A percentile compares a stretch with the other conserved stretches of the same genome.
Evolutionary conservation across 2,329 filamentous ascomycete species (phyloP).

Genomic region (Bipolaris oryzae): DNA sequence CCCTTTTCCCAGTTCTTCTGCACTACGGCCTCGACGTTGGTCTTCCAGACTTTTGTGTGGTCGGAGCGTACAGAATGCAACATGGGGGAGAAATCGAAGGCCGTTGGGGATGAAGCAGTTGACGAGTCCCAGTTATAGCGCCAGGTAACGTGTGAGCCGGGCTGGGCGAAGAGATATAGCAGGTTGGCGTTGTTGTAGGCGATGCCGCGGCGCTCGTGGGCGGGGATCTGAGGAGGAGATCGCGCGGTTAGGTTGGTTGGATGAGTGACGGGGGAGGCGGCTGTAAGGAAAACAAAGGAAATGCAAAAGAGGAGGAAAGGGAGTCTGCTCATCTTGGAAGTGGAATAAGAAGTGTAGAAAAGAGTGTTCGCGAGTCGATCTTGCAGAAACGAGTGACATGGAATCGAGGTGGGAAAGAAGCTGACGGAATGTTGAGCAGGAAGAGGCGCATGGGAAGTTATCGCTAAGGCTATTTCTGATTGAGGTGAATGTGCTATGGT

Average conservation of each 20-base stretch:
- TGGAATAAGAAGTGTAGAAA: too few species aligned
- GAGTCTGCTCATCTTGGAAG: neutral
- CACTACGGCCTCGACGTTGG: constrained; percentile 18
- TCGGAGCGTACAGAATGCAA: constrained; percentile 23
- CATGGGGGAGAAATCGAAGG: constrained; percentile 66
- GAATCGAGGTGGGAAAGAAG: neutral
- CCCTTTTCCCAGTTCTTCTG: neutral
- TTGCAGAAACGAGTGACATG: neutral
- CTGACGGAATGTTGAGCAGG: neutral
- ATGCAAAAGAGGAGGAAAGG: neutral
- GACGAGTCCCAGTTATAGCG: constrained; percentile 70
- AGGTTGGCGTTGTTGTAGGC: constrained; percentile 66
- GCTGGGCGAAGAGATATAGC: constrained; percentile 56
- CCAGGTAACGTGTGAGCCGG: constrained; percentile 59
- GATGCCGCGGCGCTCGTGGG: constrained; percentile 59
- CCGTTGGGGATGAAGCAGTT: constrained; percentile 40
- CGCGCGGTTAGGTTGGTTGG: neutral
- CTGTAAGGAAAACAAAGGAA: neutral
- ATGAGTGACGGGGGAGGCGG: neutral
- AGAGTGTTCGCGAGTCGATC: neutral
- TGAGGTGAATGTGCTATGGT: neutral
- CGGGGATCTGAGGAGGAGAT: constrained; percentile 46
- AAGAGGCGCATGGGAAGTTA: neutral
- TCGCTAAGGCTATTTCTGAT: neutral
- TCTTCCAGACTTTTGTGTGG: constrained; percentile 27